Base-by-base conservation (phyloP, 805 yeast species). In the Yamadazyma scolyti region DNA sequence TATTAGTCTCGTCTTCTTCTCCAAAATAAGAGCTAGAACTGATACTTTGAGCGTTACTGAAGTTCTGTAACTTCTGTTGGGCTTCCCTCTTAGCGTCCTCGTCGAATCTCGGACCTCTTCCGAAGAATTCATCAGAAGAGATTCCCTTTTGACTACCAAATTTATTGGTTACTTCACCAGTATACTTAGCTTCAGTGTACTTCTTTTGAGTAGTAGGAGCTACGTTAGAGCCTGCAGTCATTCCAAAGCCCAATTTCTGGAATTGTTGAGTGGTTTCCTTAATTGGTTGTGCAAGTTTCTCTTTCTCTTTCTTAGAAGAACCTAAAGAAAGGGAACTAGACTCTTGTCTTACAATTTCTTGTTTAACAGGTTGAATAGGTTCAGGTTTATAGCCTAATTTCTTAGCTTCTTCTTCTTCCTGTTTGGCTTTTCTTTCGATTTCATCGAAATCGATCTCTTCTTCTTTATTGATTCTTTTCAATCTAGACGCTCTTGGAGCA, bases 11-110 rank as follows among this genome's bases (percentile, higher is more conserved):
- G 42, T 83, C 81, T 17, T 78, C 85, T 52, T 86, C 90, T 25
- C 97, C 97, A 47, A 89, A 93, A 61, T 93, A 93, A 7, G 93
- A 79, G 20, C 89, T 74, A 2, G 97, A 88, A 1, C 97, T 90
- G 44, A 93, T 93, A 5, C 95, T 76, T 27, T 84, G 81, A 2
- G 97, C 95, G 33, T 90, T 93, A 37, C 75, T 76, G 60, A 85
- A 93, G 4, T 81, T 65, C 55, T 81, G 87, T 33, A 93, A 67
- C 49, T 93, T 89, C n/a, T 74, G 52, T 42, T 73, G 72, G 2
- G 97, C 97, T 57, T 88, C 96, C 27, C 71, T 71, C 33, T 82
- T 82, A 23, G 85, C 84, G 2, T 68, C 69, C 43, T 83, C 82
- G 49, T 87, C 97, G 50, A 75, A 86, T 16, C 78, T 65, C 2